Evolutionary conservation across 202 grass and related monocot genomes (phyloP), one percentile per base, ranked within the genome.

Genomic region (Hordeum pubiflorum): DNA sequence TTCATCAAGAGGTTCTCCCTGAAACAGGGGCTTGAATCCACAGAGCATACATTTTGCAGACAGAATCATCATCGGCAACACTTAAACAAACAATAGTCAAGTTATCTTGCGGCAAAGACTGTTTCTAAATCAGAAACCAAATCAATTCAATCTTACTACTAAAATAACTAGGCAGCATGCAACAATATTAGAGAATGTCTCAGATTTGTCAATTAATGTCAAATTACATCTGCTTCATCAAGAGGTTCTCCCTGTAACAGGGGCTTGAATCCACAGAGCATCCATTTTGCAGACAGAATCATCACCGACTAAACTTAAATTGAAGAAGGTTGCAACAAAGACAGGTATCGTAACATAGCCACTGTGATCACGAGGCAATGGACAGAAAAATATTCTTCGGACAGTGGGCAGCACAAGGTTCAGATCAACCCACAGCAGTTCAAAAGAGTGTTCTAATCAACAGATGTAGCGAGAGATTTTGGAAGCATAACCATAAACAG

Each of bases 401-500:
- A 32, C 11, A 12, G 12, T 32, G 8, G 12, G 26, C 24, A 14
- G 63, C 8, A 65, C 7, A 65, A 36, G 2, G 2, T 5, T 65
- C 7, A 31, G 7, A 22, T 23, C n/a, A 40, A 68, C 2, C 0
- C 1, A 33, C 3, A 33, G 7, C 5, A 8, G 14, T 4, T 63
- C 11, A 24, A 79, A 11, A 12, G 20, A 54, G 29, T 5, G 18
- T 2, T 52, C 32, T 10, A 6, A 39, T 70, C 5, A 23, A 69
- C 12, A 75, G 5, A 77, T 93, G 73, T 92, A 55, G 80, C 58
- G 87, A 80, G 90, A 86, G 52, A 86, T 92, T 96, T 96, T 96
- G 88, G 87, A 90, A 91, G 90, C 68, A 87, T 55, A 89, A 90
- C 87, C 76, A 95, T 41, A 54, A 58, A 65, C 10, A 57, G 64